These are phyloP conservation scores for Geosmithia putterillii DNA, from an alignment of 2,329 filamentous ascomycete genomes.

Conservation along the genomic window DNA sequence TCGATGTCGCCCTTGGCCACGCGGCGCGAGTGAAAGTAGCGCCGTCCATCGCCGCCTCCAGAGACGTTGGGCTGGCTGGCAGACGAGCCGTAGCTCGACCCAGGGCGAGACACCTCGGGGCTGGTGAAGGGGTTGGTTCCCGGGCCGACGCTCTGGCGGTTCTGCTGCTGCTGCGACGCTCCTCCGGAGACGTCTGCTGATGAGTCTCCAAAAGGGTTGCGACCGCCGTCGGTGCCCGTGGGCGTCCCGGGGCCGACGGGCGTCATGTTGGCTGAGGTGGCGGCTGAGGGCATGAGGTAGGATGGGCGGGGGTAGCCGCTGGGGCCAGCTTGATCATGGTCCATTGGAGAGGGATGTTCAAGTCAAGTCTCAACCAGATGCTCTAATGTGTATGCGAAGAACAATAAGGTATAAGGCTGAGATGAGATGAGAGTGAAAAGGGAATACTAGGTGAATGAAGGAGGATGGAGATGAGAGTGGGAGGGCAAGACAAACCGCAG, in stretches of 20 bases:
- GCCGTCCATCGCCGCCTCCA: constrained; percentile 23
- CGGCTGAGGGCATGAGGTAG: constrained; percentile 15
- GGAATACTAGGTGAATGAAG: too few relatives aligned
- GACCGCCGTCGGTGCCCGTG: constrained; percentile 23
- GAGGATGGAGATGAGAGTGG: too few relatives aligned
- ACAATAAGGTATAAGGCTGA: too few relatives aligned
- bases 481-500: too few relatives aligned
- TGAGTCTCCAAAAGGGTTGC: constrained; percentile 28
- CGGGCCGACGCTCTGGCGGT: constrained; percentile 8
- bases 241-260: constrained; percentile 28
- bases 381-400: too few relatives aligned
- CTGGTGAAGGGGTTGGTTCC: constrained; percentile 33
- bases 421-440: too few relatives aligned
- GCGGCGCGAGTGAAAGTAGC: constrained; percentile 63
- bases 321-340: constrained; percentile 12
- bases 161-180: too few relatives aligned
- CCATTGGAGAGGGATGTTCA: constrained; percentile 10
- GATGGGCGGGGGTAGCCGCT: constrained; percentile 14
- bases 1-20: constrained; percentile 62
- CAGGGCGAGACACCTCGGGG: constrained; percentile 29
- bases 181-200: constrained; percentile 22
- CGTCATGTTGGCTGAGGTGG: constrained; percentile 23
- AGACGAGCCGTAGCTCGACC: constrained; percentile 33
- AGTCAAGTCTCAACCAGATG: too few relatives aligned
- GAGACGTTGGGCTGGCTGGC: constrained; percentile 20